Base-by-base conservation (phyloP, 345 rosid genomes). In the Hirschfeldia incana region DNA sequence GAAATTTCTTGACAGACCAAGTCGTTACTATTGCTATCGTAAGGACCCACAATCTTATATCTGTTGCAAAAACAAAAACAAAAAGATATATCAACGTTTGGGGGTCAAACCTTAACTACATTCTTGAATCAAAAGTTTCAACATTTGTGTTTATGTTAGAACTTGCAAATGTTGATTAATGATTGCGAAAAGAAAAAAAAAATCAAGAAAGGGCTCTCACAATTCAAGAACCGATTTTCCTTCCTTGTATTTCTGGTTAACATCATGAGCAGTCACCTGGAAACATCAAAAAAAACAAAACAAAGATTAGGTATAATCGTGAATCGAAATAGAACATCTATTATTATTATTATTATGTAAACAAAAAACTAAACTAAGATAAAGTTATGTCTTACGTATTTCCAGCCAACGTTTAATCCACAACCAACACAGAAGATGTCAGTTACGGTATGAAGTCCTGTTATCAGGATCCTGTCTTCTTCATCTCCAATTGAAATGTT, bases 371-470 rank as follows among this genome's bases (percentile, higher is more conserved):
- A 51, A 46, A 29, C 32, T 46, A 3, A 51, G 13, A 72, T 12
- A 61, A 6, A 39, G 29, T 21, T 6, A 39, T 33, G 69, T 85
- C 91, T 95, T 89, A 95, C 98, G 55, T 95, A 95, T 93, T 85
- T 93, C 99, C 98, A 95, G 55, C 98, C 99, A 15, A 95, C 92
- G 46, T 89, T 88, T n/a, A 93, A 90, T 75, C 99, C 99, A 69
- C 99, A 95, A n/a, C 89, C 89, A 46, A 95, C 93, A 78, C 99
- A 95, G 84, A 88, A 93, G 49, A 91, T 87, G 81, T 95, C 99
- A 74, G 86, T 89, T 21, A 93, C 99, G 0, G 91, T 91, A 76
- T 93, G 92, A 82, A 87, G 10, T 59, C 99, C 98, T 0, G 93
- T 91, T 71, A 87, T 81, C 97, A 95, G 91, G 79, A 76, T 1